Conservation (phyloP, 768 basidiomycete species). For the Serendipita vermifera region DNA sequence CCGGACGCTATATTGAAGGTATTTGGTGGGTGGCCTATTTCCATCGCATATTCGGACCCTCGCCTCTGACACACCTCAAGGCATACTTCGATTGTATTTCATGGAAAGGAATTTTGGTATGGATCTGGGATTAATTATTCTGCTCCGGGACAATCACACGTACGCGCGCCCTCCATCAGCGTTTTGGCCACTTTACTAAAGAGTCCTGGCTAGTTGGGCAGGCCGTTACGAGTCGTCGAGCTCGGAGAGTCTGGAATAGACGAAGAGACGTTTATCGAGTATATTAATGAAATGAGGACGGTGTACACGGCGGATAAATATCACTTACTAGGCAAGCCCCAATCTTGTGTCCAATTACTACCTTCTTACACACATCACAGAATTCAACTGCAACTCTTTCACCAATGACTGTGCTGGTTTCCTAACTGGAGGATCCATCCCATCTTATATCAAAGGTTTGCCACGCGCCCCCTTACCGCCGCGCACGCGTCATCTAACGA, state of each 20-base stretch:
- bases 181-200: not conserved
- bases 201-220: slow-evolving; percentile 46
- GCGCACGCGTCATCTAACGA: not conserved
- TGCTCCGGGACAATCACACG: slow-evolving; percentile 69
- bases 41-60: not conserved
- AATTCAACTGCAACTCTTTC: slow-evolving; percentile 94
- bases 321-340: slow-evolving; percentile 59
- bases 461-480: not conserved
- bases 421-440: slow-evolving; percentile 71
- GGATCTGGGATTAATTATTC: slow-evolving; percentile 72
- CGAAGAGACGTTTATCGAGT: slow-evolving; percentile 75
- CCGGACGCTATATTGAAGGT: slow-evolving; percentile 83
- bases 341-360: slow-evolving; percentile 20
- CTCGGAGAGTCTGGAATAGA: slow-evolving; percentile 75
- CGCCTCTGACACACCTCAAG: slow-evolving; percentile 29
- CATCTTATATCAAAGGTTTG: slow-evolving; percentile 66
- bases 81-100: slow-evolving; percentile 90
- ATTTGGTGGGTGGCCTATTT: slow-evolving; percentile 51
- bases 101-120: slow-evolving; percentile 76
- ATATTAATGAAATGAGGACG: slow-evolving; percentile 55
- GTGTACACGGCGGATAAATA: slow-evolving; percentile 89
- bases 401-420: slow-evolving; percentile 82
- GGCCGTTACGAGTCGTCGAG: slow-evolving; percentile 53
- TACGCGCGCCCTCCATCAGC: slow-evolving; percentile 26
- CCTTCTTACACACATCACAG: slow-evolving; percentile 24